phyloP scores from a whole-genome alignment of 345 rosid genomes.

The Arabidopsis arenosa region DNA sequence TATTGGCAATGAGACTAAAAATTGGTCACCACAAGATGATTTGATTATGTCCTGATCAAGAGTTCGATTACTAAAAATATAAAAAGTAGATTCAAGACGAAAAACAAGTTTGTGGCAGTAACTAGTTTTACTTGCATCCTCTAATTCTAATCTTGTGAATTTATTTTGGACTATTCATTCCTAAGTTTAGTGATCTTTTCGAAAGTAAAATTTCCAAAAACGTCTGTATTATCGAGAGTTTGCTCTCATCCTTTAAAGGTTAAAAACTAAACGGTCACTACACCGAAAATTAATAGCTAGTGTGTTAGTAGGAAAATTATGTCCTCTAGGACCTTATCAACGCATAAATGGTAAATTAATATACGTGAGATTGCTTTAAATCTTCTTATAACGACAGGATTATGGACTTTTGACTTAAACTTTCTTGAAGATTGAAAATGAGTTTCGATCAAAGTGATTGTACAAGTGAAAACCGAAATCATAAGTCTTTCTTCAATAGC shows the following conservation, averaged over 20 bases:
- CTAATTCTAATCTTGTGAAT: neutral
- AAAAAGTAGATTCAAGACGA: neutral
- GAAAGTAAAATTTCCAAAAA: neutral
- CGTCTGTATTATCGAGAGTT: neutral
- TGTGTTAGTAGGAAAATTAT: neutral
- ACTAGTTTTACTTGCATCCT: neutral
- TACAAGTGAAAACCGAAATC: neutral
- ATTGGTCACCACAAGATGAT: slow-evolving; percentile 26
- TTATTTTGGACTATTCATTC: neutral
- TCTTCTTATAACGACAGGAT: neutral
- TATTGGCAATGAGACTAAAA: slow-evolving; percentile 21
- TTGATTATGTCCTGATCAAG: slow-evolving; percentile 28
- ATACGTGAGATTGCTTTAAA: neutral
- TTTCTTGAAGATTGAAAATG: neutral
- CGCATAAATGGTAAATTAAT: neutral
- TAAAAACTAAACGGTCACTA: neutral
- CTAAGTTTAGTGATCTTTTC: slow-evolving; percentile 3
- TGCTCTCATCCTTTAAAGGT: neutral
- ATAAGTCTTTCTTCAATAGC: neutral
- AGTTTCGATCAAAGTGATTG: neutral
- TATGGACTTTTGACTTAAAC: neutral
- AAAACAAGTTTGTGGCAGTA: neutral
- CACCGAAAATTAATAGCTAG: neutral
- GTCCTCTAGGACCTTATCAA: neutral
- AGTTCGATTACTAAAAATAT: slow-evolving; percentile 38